These are phyloP conservation scores for Pleurotus tuoliensis DNA, from an alignment of 768 basidiomycete species.

Conservation along the genomic window DNA sequence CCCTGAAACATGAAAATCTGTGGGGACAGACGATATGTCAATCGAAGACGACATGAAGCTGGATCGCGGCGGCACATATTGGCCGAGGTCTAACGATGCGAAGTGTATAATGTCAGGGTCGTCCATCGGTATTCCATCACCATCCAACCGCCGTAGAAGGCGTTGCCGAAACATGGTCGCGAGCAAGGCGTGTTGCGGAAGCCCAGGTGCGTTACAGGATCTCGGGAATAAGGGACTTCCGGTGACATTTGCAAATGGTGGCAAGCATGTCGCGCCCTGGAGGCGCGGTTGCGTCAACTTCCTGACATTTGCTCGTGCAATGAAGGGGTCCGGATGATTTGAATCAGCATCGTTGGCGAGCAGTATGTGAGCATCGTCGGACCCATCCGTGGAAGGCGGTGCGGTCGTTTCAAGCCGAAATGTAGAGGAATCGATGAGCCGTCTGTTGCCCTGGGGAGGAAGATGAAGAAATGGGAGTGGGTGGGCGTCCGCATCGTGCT, in stretches of 20 bases:
- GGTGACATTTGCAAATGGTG: slow-evolving; percentile 45
- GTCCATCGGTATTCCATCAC: slow-evolving; percentile 8
- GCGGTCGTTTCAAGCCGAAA: slow-evolving; percentile 8
- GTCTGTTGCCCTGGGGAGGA: slow-evolving; percentile 17
- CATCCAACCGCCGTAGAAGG: slow-evolving; percentile 38
- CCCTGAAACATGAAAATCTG: slow-evolving; percentile 20
- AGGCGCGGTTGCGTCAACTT: slow-evolving; percentile 46
- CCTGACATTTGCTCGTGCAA: slow-evolving; percentile 35
- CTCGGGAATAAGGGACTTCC: slow-evolving; percentile 46
- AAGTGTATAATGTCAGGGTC: slow-evolving; percentile 14
- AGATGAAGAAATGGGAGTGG: slow-evolving; percentile 17
- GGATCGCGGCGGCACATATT: background rate
- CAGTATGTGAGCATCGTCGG: slow-evolving; percentile 27
- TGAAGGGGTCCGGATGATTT: slow-evolving; percentile 22
- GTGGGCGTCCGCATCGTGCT: slow-evolving; percentile 8
- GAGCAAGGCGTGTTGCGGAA: slow-evolving; percentile 38
- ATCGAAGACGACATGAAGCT: background rate
- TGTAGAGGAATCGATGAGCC: slow-evolving; percentile 16
- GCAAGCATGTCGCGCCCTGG: slow-evolving; percentile 31
- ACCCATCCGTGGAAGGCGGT: slow-evolving; percentile 27
- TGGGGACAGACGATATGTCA: slow-evolving; percentile 1
- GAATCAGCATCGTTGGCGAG: slow-evolving; percentile 14
- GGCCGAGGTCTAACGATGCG: slow-evolving; percentile 8
- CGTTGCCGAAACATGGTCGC: slow-evolving; percentile 46
- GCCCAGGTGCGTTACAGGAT: slow-evolving; percentile 42